phyloP scores from a whole-genome alignment of 768 basidiomycete genomes.

The Trametes villosa region DNA sequence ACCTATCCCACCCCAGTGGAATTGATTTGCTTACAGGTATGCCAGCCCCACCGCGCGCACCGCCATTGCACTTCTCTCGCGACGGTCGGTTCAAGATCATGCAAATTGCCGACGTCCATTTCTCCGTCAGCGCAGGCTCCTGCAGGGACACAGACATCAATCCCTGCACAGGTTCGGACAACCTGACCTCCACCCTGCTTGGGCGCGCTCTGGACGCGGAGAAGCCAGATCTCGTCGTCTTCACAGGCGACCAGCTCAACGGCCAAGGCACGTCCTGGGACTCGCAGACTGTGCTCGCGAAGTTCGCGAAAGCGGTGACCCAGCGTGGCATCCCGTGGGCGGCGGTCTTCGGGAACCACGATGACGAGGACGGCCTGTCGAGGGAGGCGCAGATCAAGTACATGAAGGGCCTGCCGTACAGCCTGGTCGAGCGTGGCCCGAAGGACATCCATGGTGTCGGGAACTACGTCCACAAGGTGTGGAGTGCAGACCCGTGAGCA shows the following conservation, averaged over 20 bases:
- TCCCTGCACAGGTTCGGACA: slow-evolving; percentile 69
- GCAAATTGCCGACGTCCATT: slow-evolving; percentile 94
- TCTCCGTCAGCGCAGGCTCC: slow-evolving; percentile 74
- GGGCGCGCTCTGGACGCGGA: slow-evolving; percentile 72
- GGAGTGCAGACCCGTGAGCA: slow-evolving; percentile 84
- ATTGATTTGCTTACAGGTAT: slow-evolving; percentile 3
- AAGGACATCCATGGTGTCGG: slow-evolving; percentile 86
- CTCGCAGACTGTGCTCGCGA: slow-evolving; percentile 82
- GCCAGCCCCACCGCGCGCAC: slow-evolving; percentile 69
- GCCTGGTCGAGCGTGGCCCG: slow-evolving; percentile 79
- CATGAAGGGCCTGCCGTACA: slow-evolving; percentile 85
- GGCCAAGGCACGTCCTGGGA: slow-evolving; percentile 93
- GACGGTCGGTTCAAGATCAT: slow-evolving; percentile 89
- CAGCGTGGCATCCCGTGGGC: slow-evolving; percentile 86
- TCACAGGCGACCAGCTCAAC: slow-evolving; percentile 92
- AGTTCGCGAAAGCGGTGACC: slow-evolving; percentile 80
- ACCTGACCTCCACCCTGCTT: slow-evolving; percentile 76
- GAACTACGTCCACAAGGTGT: slow-evolving; percentile 88
- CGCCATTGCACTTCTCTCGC: slow-evolving; percentile 79
- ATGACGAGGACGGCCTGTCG: slow-evolving; percentile 68
- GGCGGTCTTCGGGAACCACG: slow-evolving; percentile 94
- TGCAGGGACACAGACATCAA: slow-evolving; percentile 72
- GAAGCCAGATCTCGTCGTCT: slow-evolving; percentile 90
- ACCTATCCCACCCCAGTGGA: not conserved
- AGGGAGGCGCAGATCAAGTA: slow-evolving; percentile 69